Evolutionary conservation across 2,329 filamentous ascomycete species (phyloP).

Genomic region (Coniella vitis): DNA sequence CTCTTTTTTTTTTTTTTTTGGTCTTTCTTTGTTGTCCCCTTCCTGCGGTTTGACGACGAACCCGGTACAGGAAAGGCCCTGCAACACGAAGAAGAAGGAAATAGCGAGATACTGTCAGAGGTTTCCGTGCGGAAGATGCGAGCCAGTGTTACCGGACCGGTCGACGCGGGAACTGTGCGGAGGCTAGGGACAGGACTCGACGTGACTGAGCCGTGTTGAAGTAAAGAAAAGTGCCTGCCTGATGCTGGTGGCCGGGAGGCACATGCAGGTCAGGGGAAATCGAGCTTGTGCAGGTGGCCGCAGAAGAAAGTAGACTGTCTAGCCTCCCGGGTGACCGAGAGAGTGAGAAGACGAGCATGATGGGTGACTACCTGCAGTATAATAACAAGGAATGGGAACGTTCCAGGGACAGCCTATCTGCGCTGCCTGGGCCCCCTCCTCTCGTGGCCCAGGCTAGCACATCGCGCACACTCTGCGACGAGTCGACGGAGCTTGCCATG

Average conservation of each 20-base stretch:
- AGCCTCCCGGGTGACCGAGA: conserved; percentile 2
- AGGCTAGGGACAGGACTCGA: conserved; percentile 11
- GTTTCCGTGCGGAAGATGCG: conserved; percentile 13
- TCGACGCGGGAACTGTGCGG: conserved; percentile 9
- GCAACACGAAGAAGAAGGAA: conserved; percentile 5
- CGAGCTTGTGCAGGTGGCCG: conserved; percentile 12
- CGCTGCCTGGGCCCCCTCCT: not conserved
- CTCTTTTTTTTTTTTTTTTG: not conserved
- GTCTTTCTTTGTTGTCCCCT: too few relatives aligned
- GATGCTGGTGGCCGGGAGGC: conserved; percentile 12
- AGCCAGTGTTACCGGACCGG: conserved; percentile 10
- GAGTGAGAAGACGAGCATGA: conserved; percentile 7
- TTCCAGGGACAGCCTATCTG: conserved; percentile 5
- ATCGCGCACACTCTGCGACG: not conserved
- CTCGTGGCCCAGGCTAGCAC: not conserved
- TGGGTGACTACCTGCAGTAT: conserved; percentile 13
- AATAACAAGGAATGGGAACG: not conserved
- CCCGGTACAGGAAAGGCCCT: conserved; percentile 6
- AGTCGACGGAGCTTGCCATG: conserved; percentile 12
- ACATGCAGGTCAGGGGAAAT: conserved; percentile 9
- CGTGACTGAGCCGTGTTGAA: conserved; percentile 7
- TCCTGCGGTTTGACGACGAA: not conserved
- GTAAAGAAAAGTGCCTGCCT: conserved; percentile 9
- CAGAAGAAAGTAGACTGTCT: conserved; percentile 9
- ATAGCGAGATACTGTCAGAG: conserved; percentile 4